Percentiles rank a stretch among this genome's conserved stretches.
Conservation (phyloP, 2,329 filamentous ascomycete species). For the Rhynchosporium agropyri region DNA sequence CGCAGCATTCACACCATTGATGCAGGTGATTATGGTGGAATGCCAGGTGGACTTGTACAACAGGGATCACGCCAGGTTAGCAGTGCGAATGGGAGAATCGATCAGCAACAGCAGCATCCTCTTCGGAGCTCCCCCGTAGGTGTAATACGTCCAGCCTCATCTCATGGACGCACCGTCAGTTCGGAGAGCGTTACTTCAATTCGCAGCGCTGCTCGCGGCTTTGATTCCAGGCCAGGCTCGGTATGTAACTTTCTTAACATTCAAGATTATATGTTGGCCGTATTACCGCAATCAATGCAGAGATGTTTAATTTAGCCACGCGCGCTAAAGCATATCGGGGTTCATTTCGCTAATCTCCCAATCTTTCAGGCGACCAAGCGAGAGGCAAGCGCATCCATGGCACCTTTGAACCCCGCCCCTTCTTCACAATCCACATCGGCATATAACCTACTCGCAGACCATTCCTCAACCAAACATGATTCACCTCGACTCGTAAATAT, state of each 20-base stretch:
- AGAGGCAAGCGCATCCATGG: slow-evolving; percentile 50
- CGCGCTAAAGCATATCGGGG: slow-evolving; percentile 36
- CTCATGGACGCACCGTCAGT: slow-evolving; percentile 53
- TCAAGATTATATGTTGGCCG: slow-evolving; percentile 27
- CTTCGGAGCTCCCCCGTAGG: slow-evolving; percentile 41
- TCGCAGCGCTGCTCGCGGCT: slow-evolving; percentile 58
- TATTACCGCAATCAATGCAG: slow-evolving; percentile 4
- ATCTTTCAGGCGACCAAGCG: slow-evolving; percentile 62
- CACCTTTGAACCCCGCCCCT: slow-evolving; percentile 49
- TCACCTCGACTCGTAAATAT: slow-evolving; percentile 58
- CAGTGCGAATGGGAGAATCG: slow-evolving; percentile 39
- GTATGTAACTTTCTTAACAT: slow-evolving; percentile 54
- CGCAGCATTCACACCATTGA: slow-evolving; percentile 77
- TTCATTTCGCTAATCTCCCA: slow-evolving; percentile 47
- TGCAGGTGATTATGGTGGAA: slow-evolving; percentile 34
- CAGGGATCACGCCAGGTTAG: slow-evolving; percentile 39
- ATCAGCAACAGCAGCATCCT: slow-evolving; percentile 41
- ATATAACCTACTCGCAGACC: slow-evolving; percentile 44
- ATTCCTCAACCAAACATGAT: slow-evolving; percentile 54
- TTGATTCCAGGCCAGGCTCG: slow-evolving; percentile 61
- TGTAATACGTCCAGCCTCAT: slow-evolving; percentile 34
- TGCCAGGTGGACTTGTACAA: slow-evolving; percentile 30
- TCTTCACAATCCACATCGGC: slow-evolving; percentile 41
- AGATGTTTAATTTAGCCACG: slow-evolving; percentile 39
- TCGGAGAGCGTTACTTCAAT: slow-evolving; percentile 65